Evolutionary conservation across 108 stramenopile species (phyloP).

Genomic region (Fragilaria radians): DNA sequence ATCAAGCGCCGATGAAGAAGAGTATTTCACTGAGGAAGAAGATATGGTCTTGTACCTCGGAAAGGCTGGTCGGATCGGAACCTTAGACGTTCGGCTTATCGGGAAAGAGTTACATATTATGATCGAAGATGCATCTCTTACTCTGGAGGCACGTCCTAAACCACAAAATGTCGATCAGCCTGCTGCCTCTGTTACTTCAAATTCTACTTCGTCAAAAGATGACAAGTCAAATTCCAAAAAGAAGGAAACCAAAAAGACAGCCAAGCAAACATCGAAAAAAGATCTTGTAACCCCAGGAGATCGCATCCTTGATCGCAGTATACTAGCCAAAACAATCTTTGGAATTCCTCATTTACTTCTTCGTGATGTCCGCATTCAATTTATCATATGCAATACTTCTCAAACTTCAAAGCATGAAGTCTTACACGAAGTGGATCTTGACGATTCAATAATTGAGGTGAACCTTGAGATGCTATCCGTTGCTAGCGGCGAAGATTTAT

Average conservation of each 20-base stretch:
- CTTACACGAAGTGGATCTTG: slow-evolving; percentile 17
- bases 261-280: slow-evolving; percentile 6
- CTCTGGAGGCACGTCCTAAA: slow-evolving; percentile 49
- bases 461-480: slow-evolving; percentile 73
- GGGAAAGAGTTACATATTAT: slow-evolving; percentile 62
- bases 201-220: slow-evolving; percentile 8
- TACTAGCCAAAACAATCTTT: slow-evolving; percentile 45
- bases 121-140: slow-evolving; percentile 71
- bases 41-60: slow-evolving; percentile 50
- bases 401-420: slow-evolving; percentile 7
- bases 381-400: slow-evolving; percentile 39
- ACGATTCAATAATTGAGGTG: slow-evolving; percentile 53
- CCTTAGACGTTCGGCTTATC: slow-evolving; percentile 56
- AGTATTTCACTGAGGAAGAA: slow-evolving; percentile 31
- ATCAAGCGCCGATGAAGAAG: slow-evolving; percentile 37
- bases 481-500: slow-evolving; percentile 55
- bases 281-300: slow-evolving; percentile 46
- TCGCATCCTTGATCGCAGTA: slow-evolving; percentile 56
- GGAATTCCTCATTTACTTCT: slow-evolving; percentile 68
- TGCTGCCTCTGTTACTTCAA: neutral
- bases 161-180: slow-evolving; percentile 17
- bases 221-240: slow-evolving; percentile 3
- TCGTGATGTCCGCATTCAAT: slow-evolving; percentile 56
- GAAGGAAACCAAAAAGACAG: slow-evolving; percentile 11
- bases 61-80: slow-evolving; percentile 62